phyloP scores from a whole-genome alignment of 768 basidiomycete species.

The Suillus cothurnatus region DNA sequence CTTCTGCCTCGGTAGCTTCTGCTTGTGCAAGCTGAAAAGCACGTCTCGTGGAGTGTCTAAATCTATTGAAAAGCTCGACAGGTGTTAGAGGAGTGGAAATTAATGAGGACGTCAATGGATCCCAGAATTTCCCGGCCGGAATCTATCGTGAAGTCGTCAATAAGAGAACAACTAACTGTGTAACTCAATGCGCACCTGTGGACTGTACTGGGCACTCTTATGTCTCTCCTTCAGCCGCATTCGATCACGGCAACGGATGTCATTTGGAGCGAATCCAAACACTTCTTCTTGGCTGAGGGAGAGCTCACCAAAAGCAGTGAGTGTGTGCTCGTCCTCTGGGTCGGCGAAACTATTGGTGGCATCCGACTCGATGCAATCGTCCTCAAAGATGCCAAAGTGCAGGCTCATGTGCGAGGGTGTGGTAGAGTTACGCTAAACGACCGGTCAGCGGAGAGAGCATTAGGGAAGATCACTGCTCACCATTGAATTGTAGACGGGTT shows the following conservation, averaged over 20 bases:
- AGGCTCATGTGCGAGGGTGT: background rate
- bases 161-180: background rate
- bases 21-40: background rate
- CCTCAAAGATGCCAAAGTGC: background rate
- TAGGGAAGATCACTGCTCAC: background rate
- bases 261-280: slow-evolving; percentile 24
- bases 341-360: background rate
- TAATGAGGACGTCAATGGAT: background rate
- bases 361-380: background rate
- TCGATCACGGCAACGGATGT: slow-evolving; percentile 9
- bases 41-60: background rate
- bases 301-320: slow-evolving; percentile 50
- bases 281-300: slow-evolving; percentile 41
- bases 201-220: slow-evolving; percentile 1
- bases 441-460: background rate
- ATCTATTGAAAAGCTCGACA: background rate
- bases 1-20: background rate
- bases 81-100: background rate
- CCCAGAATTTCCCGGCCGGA: background rate
- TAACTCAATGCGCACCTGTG: background rate
- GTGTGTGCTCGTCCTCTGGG: slow-evolving; percentile 40
- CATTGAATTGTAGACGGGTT: background rate
- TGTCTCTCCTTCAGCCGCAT: slow-evolving; percentile 25
- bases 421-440: background rate
- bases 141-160: background rate